Evolutionary conservation across 208 protist genomes (phyloP), one percentile per base, ranked within the genome.

Genomic region (Naegleria gruberi): DNA sequence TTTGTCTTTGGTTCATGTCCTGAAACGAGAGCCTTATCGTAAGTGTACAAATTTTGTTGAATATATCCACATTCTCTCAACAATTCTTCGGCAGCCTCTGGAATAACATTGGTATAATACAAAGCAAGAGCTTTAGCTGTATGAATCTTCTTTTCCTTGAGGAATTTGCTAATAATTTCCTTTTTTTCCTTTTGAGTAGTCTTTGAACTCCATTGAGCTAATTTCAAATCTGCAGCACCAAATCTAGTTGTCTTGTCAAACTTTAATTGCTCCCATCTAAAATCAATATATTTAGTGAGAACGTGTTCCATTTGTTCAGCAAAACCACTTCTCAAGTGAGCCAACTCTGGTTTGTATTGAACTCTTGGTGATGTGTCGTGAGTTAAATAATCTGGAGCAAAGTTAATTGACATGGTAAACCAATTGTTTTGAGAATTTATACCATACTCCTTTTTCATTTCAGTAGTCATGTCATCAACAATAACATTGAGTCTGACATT

Each of bases 311-410:
- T 42, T 65, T 88, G 84, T 40, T 88, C n/a, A 43, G 37, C 45
- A 88, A 88, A 88, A 12, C 45, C 84, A 43, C 45, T 55, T 30
- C 42, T 47, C 37, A 47, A 3, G 6, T n/a, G 5, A 19, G n/a
- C 34, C 1, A 88, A 4, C 30, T 88, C 84, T 1, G 19, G 30
- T 65, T 88, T 47, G 15, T 42, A 65, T n/a, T 42, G 30, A 23
- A 88, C 84, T 65, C 26, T 40, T 65, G 84, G 84, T 43, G 37
- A 5, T 15, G 5, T 57, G 5, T 41, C 6, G n/a, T 55, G 10
- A 23, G 41, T 15, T 19, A 65, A 30, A 42, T 88, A 88, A 26
- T 88, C 84, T 37, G 84, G 84, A 34, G 84, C 84, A 65, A 88
- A 88, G 41, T 41, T 41, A n/a, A 88, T 57, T 5, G 45, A 55